phyloP scores from a whole-genome alignment of 169 alveolate genomes.

The Nephromyces sp. region DNA sequence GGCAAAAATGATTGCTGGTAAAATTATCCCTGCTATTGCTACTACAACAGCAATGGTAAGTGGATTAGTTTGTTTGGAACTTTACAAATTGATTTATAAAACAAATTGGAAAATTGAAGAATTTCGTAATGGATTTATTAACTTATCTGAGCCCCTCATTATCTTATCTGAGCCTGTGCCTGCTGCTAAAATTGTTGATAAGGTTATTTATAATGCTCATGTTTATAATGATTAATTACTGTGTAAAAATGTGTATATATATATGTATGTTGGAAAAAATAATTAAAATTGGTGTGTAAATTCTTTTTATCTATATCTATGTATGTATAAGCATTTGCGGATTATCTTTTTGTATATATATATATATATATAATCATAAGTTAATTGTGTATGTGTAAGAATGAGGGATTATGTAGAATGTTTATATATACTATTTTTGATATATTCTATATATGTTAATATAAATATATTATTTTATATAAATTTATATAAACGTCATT shows the following conservation, averaged over 20 bases:
- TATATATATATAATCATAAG: constrained; percentile 1
- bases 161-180: constrained; percentile 82
- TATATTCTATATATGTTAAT: too few species aligned
- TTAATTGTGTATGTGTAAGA: too few species aligned
- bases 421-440: too few species aligned
- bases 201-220: constrained; percentile 1
- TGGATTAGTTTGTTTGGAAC: constrained; percentile 89
- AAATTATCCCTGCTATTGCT: constrained; percentile 99
- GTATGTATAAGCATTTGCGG: neutral
- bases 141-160: constrained; percentile 84
- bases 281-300: neutral
- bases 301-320: neutral
- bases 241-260: neutral
- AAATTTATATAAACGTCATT: too few species aligned
- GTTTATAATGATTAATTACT: neutral
- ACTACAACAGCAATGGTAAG: constrained; percentile 98
- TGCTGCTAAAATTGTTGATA: constrained; percentile 54
- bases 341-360: neutral
- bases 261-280: neutral
- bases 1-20: constrained; percentile 97
- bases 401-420: too few species aligned
- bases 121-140: constrained; percentile 88
- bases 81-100: constrained; percentile 61
- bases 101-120: constrained; percentile 34
- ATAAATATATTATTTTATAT: too few species aligned